A percentile compares a stretch with the other conserved stretches of the same genome.
Conservation (phyloP, 2,329 filamentous ascomycete genomes). For the Colletotrichum liriopes region DNA sequence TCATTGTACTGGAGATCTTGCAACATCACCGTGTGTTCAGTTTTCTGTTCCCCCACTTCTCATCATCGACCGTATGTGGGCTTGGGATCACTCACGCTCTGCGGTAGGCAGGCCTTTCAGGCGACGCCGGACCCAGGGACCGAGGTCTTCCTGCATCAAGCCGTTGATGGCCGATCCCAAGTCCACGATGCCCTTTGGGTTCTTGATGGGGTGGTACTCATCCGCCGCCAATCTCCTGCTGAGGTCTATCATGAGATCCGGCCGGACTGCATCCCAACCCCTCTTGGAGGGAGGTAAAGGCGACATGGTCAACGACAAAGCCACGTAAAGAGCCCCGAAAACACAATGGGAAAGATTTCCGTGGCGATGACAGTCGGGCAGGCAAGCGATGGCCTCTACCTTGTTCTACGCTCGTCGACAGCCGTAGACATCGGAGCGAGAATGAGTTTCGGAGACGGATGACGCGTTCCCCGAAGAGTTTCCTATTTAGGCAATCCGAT, state of each 20-base stretch:
- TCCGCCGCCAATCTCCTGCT: background rate
- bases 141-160: background rate
- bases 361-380: too few species aligned
- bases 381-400: background rate
- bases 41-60: background rate
- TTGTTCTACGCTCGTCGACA: too few species aligned
- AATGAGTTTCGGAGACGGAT: too few species aligned
- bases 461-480: too few species aligned
- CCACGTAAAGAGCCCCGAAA: too few species aligned
- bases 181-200: background rate
- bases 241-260: slow-evolving; percentile 16
- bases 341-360: too few species aligned
- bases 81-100: too few species aligned
- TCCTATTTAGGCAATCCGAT: background rate
- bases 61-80: too few species aligned
- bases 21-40: background rate
- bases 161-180: background rate
- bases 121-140: background rate
- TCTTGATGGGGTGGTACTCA: too few species aligned
- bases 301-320: too few species aligned
- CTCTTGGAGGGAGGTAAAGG: slow-evolving; percentile 14
- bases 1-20: background rate
- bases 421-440: background rate
- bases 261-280: slow-evolving; percentile 1
- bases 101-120: background rate